phyloP scores from a whole-genome alignment of 2,329 filamentous ascomycete species.

The Epichloe glyceriae region DNA sequence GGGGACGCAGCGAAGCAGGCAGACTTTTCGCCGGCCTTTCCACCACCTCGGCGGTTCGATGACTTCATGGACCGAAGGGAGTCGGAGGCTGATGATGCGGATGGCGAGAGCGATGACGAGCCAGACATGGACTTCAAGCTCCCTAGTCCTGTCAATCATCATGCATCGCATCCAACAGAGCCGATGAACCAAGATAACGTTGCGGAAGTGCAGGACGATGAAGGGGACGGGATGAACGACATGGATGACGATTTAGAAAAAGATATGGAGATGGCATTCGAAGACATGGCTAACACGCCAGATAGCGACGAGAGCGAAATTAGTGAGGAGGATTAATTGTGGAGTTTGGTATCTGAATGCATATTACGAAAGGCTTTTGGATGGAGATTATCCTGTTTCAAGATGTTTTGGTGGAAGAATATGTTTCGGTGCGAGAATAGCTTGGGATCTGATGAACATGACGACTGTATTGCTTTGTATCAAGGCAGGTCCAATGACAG shows the following conservation, averaged over 20 bases:
- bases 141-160: constrained; percentile 37
- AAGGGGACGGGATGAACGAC: constrained; percentile 16
- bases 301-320: constrained; percentile 46
- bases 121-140: constrained; percentile 38
- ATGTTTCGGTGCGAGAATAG: neutral
- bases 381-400: neutral
- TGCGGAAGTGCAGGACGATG: constrained; percentile 16
- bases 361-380: neutral
- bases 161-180: constrained; percentile 16
- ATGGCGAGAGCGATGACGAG: constrained; percentile 34
- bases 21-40: constrained; percentile 38
- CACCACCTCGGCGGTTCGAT: constrained; percentile 35
- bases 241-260: constrained; percentile 33
- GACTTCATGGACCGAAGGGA: constrained; percentile 37
- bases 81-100: constrained; percentile 29
- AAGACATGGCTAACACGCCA: constrained; percentile 41
- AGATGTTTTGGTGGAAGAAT: neutral
- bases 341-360: neutral
- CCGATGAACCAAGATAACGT: constrained; percentile 17
- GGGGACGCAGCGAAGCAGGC: constrained; percentile 24
- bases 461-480: neutral
- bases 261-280: constrained; percentile 35
- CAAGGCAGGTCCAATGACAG: neutral
- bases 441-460: neutral
- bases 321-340: constrained; percentile 48